These are phyloP conservation scores for Wickerhamiella brachini DNA, from an alignment of 805 yeast species.

Conservation along the genomic window DNA sequence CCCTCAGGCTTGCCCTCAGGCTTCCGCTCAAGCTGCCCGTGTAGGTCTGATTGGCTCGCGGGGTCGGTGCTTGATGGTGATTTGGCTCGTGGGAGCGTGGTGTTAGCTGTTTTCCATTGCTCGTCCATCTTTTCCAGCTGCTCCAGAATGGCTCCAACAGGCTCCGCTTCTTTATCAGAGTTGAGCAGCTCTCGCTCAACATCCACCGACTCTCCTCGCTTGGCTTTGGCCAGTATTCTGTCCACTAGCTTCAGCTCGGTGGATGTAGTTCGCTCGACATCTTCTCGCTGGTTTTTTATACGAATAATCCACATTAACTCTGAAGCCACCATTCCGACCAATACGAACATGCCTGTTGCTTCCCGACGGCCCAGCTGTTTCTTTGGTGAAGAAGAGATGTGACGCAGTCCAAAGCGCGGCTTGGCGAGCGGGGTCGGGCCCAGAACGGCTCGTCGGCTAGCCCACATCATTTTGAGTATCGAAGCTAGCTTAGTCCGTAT, in stretches of 20 bases:
- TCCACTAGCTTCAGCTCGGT: constrained; percentile 28
- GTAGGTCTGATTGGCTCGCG: neutral
- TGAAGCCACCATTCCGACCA: constrained; percentile 34
- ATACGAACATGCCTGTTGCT: constrained; percentile 23
- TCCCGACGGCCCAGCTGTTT: neutral
- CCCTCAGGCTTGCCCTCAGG: neutral
- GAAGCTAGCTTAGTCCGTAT: too few relatives aligned
- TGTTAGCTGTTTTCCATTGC: constrained; percentile 10
- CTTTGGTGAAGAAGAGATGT: neutral
- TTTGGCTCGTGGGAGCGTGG: neutral
- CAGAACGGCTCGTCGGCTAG: neutral
- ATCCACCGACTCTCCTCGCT: constrained; percentile 30
- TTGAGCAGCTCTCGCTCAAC: constrained; percentile 28
- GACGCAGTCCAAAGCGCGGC: neutral
- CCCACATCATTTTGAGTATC: neutral
- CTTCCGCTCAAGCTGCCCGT: neutral
- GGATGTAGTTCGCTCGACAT: constrained; percentile 27
- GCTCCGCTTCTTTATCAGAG: constrained; percentile 9
- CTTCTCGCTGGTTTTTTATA: constrained; percentile 28
- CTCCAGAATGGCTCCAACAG: constrained; percentile 17
- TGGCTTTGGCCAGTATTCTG: constrained; percentile 28
- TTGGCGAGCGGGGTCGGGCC: neutral
- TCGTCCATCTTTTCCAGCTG: constrained; percentile 21
- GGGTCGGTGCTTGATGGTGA: neutral
- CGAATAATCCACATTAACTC: constrained; percentile 35